These are phyloP conservation scores for Paraurostyla sp. DNA, from an alignment of 73 alveolate species.

Conservation along the genomic window DNA sequence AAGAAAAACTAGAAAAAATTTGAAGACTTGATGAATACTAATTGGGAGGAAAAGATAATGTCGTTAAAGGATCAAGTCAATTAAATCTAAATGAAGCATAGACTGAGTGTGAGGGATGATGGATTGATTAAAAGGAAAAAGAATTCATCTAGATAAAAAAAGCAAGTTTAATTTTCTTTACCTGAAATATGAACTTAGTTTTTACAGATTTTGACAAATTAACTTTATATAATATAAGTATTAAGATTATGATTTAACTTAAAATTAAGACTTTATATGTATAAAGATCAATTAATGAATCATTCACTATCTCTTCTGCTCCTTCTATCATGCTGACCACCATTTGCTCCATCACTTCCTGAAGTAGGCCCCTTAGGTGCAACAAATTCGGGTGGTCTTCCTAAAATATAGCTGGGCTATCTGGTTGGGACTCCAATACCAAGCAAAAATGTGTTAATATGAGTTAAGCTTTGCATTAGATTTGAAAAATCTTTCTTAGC, in stretches of 20 bases:
- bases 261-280: too few relatives aligned
- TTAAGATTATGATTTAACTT: too few relatives aligned
- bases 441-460: background rate
- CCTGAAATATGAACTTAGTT: conserved; percentile 20
- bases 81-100: background rate
- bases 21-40: background rate
- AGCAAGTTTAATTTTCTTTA: conserved; percentile 1
- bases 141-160: background rate
- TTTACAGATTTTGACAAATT: background rate
- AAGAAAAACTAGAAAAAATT: background rate
- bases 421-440: conserved; percentile 61
- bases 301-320: conserved; percentile 23
- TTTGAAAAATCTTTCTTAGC: conserved; percentile 15
- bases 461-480: background rate
- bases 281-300: too few relatives aligned
- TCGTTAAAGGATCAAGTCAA: background rate
- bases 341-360: background rate
- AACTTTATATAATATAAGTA: background rate
- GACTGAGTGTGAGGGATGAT: background rate
- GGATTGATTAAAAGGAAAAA: background rate
- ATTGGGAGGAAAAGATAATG: conserved; percentile 13
- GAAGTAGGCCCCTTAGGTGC: too few relatives aligned
- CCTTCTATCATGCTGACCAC: conserved; percentile 24
- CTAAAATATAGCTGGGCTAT: conserved; percentile 47
- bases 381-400: conserved; percentile 52